These are phyloP conservation scores for Rhodotorula sp. DNA, from an alignment of 1,284 basidiomycete genomes.

Conservation along the genomic window DNA sequence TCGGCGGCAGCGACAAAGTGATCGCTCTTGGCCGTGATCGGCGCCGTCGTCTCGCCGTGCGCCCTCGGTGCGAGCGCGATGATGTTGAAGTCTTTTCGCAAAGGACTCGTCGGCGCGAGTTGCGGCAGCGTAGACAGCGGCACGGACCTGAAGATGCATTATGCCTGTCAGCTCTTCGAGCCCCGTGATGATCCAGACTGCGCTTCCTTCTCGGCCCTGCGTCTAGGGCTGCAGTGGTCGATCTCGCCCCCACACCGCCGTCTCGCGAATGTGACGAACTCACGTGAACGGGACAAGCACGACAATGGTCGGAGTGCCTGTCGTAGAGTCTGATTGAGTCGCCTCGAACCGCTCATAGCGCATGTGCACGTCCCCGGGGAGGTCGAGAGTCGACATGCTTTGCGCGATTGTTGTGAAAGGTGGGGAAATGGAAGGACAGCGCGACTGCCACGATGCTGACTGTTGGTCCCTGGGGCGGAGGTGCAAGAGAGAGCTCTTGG, in stretches of 20 bases:
- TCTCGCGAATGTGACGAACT: neutral
- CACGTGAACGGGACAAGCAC: slow-evolving; percentile 13
- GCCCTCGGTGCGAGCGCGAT: slow-evolving; percentile 17
- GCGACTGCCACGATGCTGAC: no score
- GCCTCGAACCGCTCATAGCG: slow-evolving; percentile 8
- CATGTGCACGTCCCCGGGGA: slow-evolving; percentile 14
- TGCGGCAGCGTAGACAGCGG: slow-evolving; percentile 5
- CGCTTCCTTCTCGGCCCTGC: neutral
- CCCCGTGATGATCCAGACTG: neutral
- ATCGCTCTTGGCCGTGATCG: slow-evolving; percentile 10
- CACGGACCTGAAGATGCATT: neutral
- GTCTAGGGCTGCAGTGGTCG: neutral
- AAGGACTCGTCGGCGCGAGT: neutral
- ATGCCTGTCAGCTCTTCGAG: neutral
- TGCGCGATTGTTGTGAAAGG: no score
- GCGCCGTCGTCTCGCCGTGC: slow-evolving; percentile 15
- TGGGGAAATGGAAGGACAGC: neutral
- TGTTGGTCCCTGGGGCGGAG: no score
- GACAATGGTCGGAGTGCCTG: slow-evolving; percentile 14
- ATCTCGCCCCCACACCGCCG: neutral
- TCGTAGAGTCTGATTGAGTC: neutral
- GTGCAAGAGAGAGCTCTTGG: no score
- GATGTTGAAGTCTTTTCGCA: slow-evolving; percentile 14
- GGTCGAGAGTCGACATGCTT: slow-evolving; percentile 10
- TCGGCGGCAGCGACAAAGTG: slow-evolving; percentile 19